phyloP scores from a whole-genome alignment of 176 grass and related monocot species.

The Zea mays region DNA sequence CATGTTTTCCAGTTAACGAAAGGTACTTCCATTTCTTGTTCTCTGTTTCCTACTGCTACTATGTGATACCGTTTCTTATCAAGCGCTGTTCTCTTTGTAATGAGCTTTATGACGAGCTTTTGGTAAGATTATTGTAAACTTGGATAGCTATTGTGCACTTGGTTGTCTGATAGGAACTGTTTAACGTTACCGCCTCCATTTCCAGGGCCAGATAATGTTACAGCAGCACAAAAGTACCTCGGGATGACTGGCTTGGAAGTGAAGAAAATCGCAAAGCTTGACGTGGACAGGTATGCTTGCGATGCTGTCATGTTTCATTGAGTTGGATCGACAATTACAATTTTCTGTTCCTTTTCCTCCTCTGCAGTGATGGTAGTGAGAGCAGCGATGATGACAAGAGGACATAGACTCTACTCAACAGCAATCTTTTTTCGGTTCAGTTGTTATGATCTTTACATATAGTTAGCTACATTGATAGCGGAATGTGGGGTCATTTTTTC shows the following conservation, averaged over 20 bases:
- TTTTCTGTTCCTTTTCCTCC: constrained; percentile 7
- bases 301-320: constrained; percentile 1
- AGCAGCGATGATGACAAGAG: constrained; percentile 78
- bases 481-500: constrained; percentile 37
- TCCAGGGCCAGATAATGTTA: constrained; percentile 78
- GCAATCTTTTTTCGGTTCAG: background rate
- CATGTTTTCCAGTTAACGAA: constrained; percentile 95
- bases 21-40: constrained; percentile 47
- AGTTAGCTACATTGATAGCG: constrained; percentile 34
- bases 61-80: background rate
- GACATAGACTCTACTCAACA: constrained; percentile 22
- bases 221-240: constrained; percentile 73
- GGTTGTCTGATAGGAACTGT: background rate
- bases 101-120: background rate
- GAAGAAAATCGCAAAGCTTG: constrained; percentile 89
- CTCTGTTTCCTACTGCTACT: background rate
- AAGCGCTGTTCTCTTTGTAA: background rate
- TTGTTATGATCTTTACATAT: constrained; percentile 6
- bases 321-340: background rate
- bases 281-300: constrained; percentile 64
- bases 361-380: constrained; percentile 72
- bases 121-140: background rate
- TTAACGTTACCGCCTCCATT: constrained; percentile 14
- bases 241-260: constrained; percentile 94
- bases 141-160: background rate